Base-by-base conservation (phyloP, 2,329 filamentous ascomycete genomes). In the Sporothrix pallida region DNA sequence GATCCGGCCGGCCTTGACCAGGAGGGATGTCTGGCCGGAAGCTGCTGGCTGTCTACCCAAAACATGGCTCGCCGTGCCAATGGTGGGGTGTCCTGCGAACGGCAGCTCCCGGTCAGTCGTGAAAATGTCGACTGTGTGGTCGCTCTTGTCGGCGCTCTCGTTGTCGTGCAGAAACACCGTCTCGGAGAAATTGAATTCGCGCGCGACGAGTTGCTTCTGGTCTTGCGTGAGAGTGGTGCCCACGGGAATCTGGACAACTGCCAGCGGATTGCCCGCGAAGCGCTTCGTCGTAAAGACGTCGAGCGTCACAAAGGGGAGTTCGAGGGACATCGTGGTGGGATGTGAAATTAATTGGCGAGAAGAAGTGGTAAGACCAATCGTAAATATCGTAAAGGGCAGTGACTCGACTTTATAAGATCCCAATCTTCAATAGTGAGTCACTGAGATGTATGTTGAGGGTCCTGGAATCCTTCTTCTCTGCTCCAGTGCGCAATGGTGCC, bases 141-240 rank as follows among this genome's bases (percentile, higher is more conserved):
- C 79, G 13, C 76, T 74, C 26, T 78, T 75, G 67, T 82, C 54
- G 58, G 15, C 26, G 5, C 31, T 46, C 48, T 78, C 80, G 42
- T 80, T 77, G 63, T 86, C 84, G 80, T 91, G 87, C 48, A 91
- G 80, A 78, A 91, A 91, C 65, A 90, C 87, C 0, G 89, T 91
- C 80, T 90, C 89, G 70, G 87, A 89, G 77, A 89, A 86, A 80
- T 89, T 89, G 82, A 91, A 91, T 80, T 91, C 89, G 73, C 84
- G 82, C 60, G 89, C 88, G 75, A 91, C 86, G 75, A 81, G 78
- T 78, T 89, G 88, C 78, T 91, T 91, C 78, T 86, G 84, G 1
- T 81, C 79, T 77, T 88, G 85, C 1, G 83, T 83, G 26, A 90
- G 81, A 17, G 52, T 3, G 15, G 78, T 77, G n/a, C 80, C 77